Percentiles rank a stretch among this genome's conserved stretches.
Conservation (phyloP, 1,284 basidiomycete species). For the Naganishia sp. region DNA sequence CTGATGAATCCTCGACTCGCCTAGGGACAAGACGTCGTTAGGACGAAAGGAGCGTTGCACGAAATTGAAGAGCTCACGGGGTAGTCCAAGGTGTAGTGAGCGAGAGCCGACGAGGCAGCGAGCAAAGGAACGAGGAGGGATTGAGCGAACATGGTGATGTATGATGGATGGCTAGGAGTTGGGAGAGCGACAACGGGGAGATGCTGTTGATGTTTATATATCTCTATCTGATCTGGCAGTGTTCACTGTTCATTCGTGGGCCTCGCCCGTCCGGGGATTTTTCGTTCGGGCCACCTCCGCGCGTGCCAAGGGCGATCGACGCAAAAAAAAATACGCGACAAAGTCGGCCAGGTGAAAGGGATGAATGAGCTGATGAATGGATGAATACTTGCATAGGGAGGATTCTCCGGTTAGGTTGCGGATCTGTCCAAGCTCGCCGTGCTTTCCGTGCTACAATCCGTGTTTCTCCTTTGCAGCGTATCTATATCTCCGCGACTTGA, state of each 20-base stretch:
- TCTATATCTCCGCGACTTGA: too few species aligned
- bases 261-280: background rate
- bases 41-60: too few species aligned
- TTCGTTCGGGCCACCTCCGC: background rate
- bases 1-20: slow-evolving; percentile 65
- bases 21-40: slow-evolving; percentile 29
- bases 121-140: slow-evolving; percentile 36
- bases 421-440: too few species aligned
- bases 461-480: too few species aligned
- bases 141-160: slow-evolving; percentile 6
- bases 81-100: slow-evolving; percentile 70
- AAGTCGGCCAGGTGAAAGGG: background rate
- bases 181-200: background rate
- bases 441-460: too few species aligned
- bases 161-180: background rate
- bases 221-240: too few species aligned
- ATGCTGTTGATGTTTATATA: too few species aligned
- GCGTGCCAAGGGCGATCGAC: background rate
- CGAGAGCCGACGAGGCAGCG: slow-evolving; percentile 56
- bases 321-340: slow-evolving; percentile 11
- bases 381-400: background rate
- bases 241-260: too few species aligned
- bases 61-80: slow-evolving; percentile 47
- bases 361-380: too few species aligned
- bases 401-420: background rate